Evolutionary conservation across 1,139 yeast genomes (phyloP).

Genomic region (Scheffersomyces lignicola): DNA sequence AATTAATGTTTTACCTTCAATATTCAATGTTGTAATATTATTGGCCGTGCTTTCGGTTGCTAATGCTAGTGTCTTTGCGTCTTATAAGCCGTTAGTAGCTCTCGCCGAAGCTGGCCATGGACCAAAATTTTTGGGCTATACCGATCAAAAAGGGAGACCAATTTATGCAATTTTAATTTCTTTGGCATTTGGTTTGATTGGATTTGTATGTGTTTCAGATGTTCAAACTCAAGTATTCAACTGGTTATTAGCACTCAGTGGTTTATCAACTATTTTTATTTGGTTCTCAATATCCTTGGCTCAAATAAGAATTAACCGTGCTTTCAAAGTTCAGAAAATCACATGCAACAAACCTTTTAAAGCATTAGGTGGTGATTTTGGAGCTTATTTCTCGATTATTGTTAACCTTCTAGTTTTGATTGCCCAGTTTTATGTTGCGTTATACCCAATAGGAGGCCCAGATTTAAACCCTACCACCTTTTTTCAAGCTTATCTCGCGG

Average conservation of each 20-base stretch:
- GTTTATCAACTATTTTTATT: constrained; percentile 37
- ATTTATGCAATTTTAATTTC: constrained; percentile 27
- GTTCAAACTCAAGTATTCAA: constrained; percentile 29
- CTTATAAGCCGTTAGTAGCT: constrained; percentile 32
- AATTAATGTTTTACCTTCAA: constrained; percentile 30
- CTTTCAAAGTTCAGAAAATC: constrained; percentile 27
- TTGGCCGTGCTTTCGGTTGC: constrained; percentile 35
- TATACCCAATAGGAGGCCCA: constrained; percentile 25
- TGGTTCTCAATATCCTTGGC: constrained; percentile 36
- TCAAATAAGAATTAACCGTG: constrained; percentile 27
- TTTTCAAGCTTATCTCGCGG: constrained; percentile 32
- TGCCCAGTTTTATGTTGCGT: constrained; percentile 34
- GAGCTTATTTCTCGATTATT: constrained; percentile 32
- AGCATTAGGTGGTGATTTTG: constrained; percentile 30
- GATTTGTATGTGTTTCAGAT: constrained; percentile 33
- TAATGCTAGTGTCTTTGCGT: constrained; percentile 33
- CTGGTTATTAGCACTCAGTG: constrained; percentile 40
- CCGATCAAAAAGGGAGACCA: constrained; percentile 27
- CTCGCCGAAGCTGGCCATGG: constrained; percentile 35
- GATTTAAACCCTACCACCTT: constrained; percentile 26
- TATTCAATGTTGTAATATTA: constrained; percentile 33
- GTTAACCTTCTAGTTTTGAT: constrained; percentile 31
- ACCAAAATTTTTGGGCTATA: constrained; percentile 28
- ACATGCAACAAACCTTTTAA: constrained; percentile 23
- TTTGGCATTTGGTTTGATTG: constrained; percentile 30